A percentile compares a stretch with the other conserved stretches of the same genome.
Evolutionary conservation across 2,329 filamentous ascomycete species (phyloP).

Genomic region (Ophiostoma perfectum): DNA sequence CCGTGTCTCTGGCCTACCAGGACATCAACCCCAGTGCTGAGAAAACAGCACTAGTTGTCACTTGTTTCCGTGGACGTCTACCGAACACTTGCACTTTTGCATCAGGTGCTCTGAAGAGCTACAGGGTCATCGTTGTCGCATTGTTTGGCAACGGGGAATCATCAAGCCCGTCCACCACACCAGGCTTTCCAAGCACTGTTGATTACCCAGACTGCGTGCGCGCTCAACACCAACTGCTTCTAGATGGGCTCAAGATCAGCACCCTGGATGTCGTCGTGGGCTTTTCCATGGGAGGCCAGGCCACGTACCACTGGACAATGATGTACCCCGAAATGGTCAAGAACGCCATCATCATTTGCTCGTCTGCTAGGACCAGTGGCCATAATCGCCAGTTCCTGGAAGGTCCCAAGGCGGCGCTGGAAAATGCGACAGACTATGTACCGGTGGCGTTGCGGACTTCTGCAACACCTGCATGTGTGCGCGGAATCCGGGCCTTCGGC

Average conservation of each 20-base stretch:
- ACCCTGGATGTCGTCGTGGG: conserved; percentile 46
- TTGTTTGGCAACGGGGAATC: conserved; percentile 51
- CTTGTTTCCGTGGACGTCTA: conserved; percentile 24
- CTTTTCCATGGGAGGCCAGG: conserved; percentile 53
- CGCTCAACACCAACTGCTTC: conserved; percentile 42
- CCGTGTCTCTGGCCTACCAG: conserved; percentile 21
- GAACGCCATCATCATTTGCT: conserved; percentile 45
- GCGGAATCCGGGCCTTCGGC: conserved; percentile 61
- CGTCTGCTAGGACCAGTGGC: conserved; percentile 44
- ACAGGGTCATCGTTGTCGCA: conserved; percentile 48
- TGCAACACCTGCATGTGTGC: conserved; percentile 29
- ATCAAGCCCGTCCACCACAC: conserved; percentile 47
- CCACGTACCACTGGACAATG: conserved; percentile 48
- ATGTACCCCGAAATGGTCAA: conserved; percentile 46
- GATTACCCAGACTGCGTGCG: conserved; percentile 47
- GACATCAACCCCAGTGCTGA: conserved; percentile 16
- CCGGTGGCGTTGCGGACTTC: conserved; percentile 42
- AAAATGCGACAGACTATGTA: conserved; percentile 38
- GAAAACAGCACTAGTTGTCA: conserved; percentile 22
- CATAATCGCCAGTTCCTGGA: conserved; percentile 54
- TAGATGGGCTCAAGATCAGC: conserved; percentile 38
- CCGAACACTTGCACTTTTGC: conserved; percentile 18
- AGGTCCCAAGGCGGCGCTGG: conserved; percentile 45
- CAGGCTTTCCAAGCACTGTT: conserved; percentile 39
- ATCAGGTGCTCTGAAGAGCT: conserved; percentile 29